These are phyloP conservation scores for Aegilops sharonensis DNA, from an alignment of 176 grass and related monocot genomes.

Conservation along the genomic window DNA sequence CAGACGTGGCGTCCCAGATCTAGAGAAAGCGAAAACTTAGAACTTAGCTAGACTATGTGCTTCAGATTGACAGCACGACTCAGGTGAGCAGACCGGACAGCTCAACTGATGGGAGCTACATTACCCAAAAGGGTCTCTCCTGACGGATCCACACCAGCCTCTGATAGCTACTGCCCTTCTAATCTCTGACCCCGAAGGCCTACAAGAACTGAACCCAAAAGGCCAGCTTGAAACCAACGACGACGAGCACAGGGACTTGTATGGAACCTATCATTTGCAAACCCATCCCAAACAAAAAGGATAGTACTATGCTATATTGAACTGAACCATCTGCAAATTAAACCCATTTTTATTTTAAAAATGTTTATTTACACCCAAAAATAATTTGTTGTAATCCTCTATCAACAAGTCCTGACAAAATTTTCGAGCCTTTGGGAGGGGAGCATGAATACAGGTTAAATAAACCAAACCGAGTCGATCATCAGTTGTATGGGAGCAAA, in stretches of 20 bases:
- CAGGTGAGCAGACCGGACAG: no score
- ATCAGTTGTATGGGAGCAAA: conserved; percentile 31
- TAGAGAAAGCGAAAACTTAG: no score
- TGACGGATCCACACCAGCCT: no score
- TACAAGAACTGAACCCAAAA: not conserved
- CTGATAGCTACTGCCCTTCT: no score
- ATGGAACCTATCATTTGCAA: not conserved
- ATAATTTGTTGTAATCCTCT: conserved; percentile 30
- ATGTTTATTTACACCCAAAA: conserved; percentile 69
- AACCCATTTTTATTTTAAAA: conserved; percentile 31
- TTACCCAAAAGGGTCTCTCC: no score
- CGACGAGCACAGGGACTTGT: not conserved
- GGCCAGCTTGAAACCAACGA: not conserved
- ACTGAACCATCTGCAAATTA: not conserved
- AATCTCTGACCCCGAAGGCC: no score
- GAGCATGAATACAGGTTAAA: conserved; percentile 37
- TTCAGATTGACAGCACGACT: no score
- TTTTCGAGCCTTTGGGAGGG: conserved; percentile 18
- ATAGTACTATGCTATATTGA: not conserved
- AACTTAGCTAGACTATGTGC: no score
- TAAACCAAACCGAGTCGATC: conserved; percentile 29
- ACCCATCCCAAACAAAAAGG: not conserved
- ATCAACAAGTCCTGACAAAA: conserved; percentile 66
- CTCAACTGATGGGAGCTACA: no score
- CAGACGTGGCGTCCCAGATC: no score